Base-by-base conservation (phyloP, 2,329 filamentous ascomycete genomes). In the Sarocladium kiliense region DNA sequence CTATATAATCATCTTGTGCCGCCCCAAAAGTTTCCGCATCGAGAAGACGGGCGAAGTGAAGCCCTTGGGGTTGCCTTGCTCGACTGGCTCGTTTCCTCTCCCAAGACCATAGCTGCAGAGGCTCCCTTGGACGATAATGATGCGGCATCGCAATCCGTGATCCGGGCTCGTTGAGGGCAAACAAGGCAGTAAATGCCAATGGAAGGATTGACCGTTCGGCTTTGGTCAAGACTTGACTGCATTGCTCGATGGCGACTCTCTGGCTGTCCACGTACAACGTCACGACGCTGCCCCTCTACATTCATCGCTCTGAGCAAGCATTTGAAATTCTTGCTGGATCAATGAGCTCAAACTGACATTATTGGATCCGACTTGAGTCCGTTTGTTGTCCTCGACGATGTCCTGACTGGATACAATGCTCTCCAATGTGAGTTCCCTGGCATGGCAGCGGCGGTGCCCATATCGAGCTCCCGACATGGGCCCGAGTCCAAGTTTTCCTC, bases 361-460 rank as follows among this genome's bases (percentile, higher is more conserved):
- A 12, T 1, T n/a, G 67, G 66, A 11, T 37, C 59, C n/a, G 60
- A 61, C 1, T 56, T 63, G 54, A 62, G 59, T 44, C 60, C 19
- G 26, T 68, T 44, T 19, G 58, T 60, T 58, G 77, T 60, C 18
- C 82, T 55, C 47, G 85, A 88, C 42, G 67, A 74, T 14, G 78
- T 85, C 1, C 69, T 86, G 2, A 73, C 74, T 0, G 66, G 79
- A 0, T 66, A 78, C 19, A 73, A 73, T 25, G 76, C 82, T 1
- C 65, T 88, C 0, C 62, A 71, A 55, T 84, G 84, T 76, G 73
- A 78, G 18, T 88, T 88, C 58, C 85, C 85, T 0, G 81, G 78
- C 0, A 68, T 66, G 16, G 75, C 79, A 0, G 77, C 80, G 0
- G 68, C 73, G 0, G 62, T 86, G 2, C 69, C 81, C 0, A 59